phyloP scores from a whole-genome alignment of 805 yeast genomes.

The Candida argentea region DNA sequence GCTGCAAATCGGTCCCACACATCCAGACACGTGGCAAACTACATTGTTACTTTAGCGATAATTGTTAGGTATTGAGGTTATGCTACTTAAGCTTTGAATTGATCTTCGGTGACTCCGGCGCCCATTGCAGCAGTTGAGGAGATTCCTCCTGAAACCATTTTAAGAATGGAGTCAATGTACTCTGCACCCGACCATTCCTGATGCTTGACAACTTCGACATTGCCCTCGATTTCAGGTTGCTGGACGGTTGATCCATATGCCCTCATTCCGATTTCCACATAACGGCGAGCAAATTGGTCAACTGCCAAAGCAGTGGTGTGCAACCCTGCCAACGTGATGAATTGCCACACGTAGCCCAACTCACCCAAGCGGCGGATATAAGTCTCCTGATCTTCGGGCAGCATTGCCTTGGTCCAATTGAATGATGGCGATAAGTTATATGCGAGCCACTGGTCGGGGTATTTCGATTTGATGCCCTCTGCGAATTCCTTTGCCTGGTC shows the following conservation, averaged over 20 bases:
- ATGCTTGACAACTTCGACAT: constrained; percentile 94
- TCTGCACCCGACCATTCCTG: constrained; percentile 99
- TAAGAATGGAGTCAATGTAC: constrained; percentile 84
- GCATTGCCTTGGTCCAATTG: constrained; percentile 96
- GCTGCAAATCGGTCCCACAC: no score
- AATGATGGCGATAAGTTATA: constrained; percentile 95
- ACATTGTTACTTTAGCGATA: no score
- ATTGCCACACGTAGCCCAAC: constrained; percentile 95
- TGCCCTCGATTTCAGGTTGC: constrained; percentile 74
- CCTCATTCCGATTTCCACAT: constrained; percentile 80
- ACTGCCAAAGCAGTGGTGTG: constrained; percentile 92
- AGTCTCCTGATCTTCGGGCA: constrained; percentile 76
- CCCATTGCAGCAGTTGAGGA: constrained; percentile 98
- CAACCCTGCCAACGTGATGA: constrained; percentile 93
- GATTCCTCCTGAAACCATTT: constrained; percentile 88
- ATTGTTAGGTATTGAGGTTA: no score
- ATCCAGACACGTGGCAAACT: no score
- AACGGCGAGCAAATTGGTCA: constrained; percentile 73
- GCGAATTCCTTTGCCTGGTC: constrained; percentile 92
- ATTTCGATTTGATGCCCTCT: constrained; percentile 70
- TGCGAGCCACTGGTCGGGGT: constrained; percentile 91
- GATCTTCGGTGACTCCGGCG: constrained; percentile 95
- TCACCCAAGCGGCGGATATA: constrained; percentile 79
- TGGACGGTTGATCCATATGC: constrained; percentile 89
- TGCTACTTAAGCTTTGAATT: constrained; percentile 53